These are phyloP conservation scores for Aspergillus novofumigatus DNA, from an alignment of 2,329 filamentous ascomycete species.

Conservation along the genomic window DNA sequence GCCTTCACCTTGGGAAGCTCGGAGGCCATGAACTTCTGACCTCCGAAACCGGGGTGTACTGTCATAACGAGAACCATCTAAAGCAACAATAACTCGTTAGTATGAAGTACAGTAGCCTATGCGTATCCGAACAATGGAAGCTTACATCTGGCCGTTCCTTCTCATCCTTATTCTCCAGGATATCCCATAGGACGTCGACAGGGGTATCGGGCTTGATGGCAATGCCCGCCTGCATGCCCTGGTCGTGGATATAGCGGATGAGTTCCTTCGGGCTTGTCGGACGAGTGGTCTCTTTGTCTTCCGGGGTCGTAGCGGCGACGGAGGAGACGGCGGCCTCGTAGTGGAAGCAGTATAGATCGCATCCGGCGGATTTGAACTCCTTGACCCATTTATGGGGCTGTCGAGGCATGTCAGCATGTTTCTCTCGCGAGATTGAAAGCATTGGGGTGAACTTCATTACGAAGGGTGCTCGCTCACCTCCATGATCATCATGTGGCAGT, in stretches of 20 bases:
- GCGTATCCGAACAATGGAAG: conserved; percentile 13
- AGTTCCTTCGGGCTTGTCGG: conserved; percentile 80
- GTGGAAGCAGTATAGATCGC: conserved; percentile 99
- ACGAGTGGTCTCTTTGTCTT: conserved; percentile 58
- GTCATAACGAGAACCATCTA: conserved; percentile 99
- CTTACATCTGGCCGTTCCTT: conserved; percentile 84
- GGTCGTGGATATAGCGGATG: conserved; percentile 84
- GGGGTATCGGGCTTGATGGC: conserved; percentile 91
- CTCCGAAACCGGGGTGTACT: conserved; percentile 93
- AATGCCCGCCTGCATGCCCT: conserved; percentile 85
- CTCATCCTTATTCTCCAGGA: conserved; percentile 68
- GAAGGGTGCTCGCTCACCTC: conserved; percentile 58
- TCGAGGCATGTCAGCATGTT: not conserved
- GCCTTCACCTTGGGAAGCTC: conserved; percentile 91
- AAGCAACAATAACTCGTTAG: conserved; percentile 7
- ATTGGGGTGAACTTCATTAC: too few species aligned
- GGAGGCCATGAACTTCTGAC: conserved; percentile 96
- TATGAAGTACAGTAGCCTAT: not conserved
- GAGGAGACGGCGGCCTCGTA: conserved; percentile 89
- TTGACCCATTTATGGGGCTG: conserved; percentile 98
- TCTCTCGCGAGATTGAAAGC: not conserved
- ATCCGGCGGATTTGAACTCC: conserved; percentile 88
- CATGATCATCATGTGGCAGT: conserved; percentile 99
- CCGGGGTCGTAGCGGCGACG: conserved; percentile 75
- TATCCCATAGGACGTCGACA: conserved; percentile 88